Evolutionary conservation across 2,329 filamentous ascomycete genomes (phyloP).

Genomic region (Cercospora zeina): DNA sequence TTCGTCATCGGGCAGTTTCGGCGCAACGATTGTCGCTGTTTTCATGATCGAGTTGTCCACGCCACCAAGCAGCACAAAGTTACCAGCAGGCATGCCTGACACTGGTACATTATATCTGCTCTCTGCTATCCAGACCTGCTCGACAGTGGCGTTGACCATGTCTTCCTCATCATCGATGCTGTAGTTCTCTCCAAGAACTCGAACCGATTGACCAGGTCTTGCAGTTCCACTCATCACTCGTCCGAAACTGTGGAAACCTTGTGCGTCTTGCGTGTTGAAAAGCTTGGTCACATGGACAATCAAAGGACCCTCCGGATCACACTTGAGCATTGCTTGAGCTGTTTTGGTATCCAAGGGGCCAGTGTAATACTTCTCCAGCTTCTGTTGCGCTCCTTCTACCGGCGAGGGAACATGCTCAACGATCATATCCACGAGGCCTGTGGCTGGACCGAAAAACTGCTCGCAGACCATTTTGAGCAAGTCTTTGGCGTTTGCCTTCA

Average conservation of each 20-base stretch:
- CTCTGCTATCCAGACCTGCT: conserved; percentile 85
- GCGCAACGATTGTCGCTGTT: conserved; percentile 84
- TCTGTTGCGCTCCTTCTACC: conserved; percentile 70
- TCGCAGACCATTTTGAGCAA: conserved; percentile 86
- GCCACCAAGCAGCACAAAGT: conserved; percentile 86
- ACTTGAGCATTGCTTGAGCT: conserved; percentile 75
- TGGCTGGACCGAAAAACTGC: conserved; percentile 89
- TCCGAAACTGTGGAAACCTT: conserved; percentile 84
- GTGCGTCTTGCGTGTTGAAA: conserved; percentile 87
- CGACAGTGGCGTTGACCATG: conserved; percentile 83
- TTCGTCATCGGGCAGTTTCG: conserved; percentile 78
- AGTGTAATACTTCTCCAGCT: conserved; percentile 86
- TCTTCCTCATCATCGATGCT: conserved; percentile 97
- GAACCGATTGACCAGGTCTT: conserved; percentile 75
- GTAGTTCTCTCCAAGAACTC: conserved; percentile 92
- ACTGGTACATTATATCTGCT: conserved; percentile 90
- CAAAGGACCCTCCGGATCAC: conserved; percentile 85
- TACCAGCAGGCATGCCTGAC: conserved; percentile 89
- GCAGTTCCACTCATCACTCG: conserved; percentile 91
- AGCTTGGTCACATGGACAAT: conserved; percentile 93
- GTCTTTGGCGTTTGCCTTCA: conserved; percentile 84
- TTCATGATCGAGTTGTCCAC: conserved; percentile 99
- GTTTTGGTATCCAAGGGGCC: conserved; percentile 81
- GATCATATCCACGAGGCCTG: conserved; percentile 94
- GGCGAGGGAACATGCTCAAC: conserved; percentile 87